Evolutionary conservation across 208 protist genomes (phyloP), one percentile per base, ranked within the genome.

Genomic region (Crithidia thermophila): DNA sequence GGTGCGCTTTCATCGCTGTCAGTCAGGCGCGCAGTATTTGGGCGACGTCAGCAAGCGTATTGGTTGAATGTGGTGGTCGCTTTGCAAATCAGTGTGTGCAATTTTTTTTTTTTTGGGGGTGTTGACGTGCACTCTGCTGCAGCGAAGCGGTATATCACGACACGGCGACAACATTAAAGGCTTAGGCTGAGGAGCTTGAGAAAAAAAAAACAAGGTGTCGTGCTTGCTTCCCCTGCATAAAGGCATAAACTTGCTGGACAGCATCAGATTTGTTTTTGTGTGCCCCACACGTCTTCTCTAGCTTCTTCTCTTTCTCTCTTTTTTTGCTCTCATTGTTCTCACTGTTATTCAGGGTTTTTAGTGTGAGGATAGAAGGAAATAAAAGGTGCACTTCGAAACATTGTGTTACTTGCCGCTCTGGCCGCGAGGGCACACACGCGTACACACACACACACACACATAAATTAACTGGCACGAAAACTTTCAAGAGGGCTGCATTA

Each of bases 281-380:
- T 39, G 36, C 18, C 58, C 6, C 40, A 59, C 16, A 21, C 30
- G 36, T 67, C 50, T 34, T 20, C 13, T 16, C 10, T 40, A 9
- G 51, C 36, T 25, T 13, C 60, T 16, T 66, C 33, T 33, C 36
- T 36, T 72, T 52, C 42, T 51, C 21, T 40, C 34, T 53, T 63
- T 62, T 58, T 49, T 18, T 45, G 4, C 47, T 72, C 25, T 36
- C 39, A 18, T 34, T 42, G 25, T 37, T 27, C 20, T 16, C 6
- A 47, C 21, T n/a, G n/a, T n/a, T n/a, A n/a, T n/a, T n/a, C n/a
- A n/a, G n/a, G n/a, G n/a, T n/a, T n/a, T n/a, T n/a, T n/a, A n/a
- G n/a, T n/a, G n/a, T n/a, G n/a, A n/a, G n/a, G n/a, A n/a, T n/a
- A n/a, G n/a, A n/a, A n/a, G n/a, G n/a, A n/a, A n/a, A n/a, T n/a